Conservation (phyloP, 2,329 filamentous ascomycete genomes). For the Colletotrichum karsti region DNA sequence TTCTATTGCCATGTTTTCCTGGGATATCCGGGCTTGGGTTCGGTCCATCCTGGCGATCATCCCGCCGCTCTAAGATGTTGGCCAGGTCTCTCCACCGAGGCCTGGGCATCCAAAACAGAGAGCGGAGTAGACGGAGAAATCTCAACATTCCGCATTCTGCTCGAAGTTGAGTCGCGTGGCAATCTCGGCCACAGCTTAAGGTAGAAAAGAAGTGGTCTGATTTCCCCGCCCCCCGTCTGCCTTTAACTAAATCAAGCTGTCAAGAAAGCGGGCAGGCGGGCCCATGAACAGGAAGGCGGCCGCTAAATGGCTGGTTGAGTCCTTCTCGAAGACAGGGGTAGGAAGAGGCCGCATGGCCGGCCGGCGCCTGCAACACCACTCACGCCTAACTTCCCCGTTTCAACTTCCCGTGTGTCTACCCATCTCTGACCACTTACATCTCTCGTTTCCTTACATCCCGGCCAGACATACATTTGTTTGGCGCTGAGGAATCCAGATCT, state of each 20-base stretch:
- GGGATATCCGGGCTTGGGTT: too few relatives aligned
- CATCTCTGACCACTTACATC: not conserved
- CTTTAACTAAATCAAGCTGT: not conserved
- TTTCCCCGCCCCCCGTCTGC: slow-evolving; percentile 11
- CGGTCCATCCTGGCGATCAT: not conserved
- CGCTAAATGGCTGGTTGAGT: slow-evolving; percentile 7
- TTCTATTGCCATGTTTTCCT: too few relatives aligned
- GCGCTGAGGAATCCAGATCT: slow-evolving; percentile 2
- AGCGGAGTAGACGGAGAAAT: not conserved
- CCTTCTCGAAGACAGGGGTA: not conserved
- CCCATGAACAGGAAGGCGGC: not conserved
- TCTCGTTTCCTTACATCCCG: not conserved
- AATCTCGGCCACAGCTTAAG: not conserved
- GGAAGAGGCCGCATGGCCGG: not conserved
- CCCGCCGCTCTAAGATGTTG: not conserved
- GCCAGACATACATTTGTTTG: slow-evolving; percentile 7
- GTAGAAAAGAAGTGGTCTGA: slow-evolving; percentile 23
- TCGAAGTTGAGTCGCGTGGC: slow-evolving; percentile 8
- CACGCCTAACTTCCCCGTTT: not conserved
- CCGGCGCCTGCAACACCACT: slow-evolving; percentile 30
- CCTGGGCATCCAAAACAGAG: not conserved
- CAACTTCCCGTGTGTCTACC: not conserved
- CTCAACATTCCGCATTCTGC: not conserved
- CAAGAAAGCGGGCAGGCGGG: not conserved
- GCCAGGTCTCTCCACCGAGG: not conserved